phyloP scores from a whole-genome alignment of 2,329 filamentous ascomycete genomes.

The Pyricularia pennisetigena region DNA sequence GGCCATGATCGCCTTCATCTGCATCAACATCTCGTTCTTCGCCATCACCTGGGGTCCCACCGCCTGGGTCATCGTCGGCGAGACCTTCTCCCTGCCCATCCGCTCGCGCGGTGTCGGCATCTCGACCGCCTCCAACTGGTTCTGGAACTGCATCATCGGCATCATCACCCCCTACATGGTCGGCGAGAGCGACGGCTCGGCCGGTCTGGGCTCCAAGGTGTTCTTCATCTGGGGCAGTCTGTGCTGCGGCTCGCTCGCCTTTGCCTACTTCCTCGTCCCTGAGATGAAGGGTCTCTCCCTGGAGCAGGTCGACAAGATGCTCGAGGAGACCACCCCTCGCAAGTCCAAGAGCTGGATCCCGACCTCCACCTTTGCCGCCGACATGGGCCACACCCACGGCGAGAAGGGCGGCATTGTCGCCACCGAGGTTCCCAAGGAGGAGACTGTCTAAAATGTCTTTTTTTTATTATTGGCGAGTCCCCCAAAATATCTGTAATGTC shows the following conservation, averaged over 20 bases:
- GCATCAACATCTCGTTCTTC: constrained; percentile 90
- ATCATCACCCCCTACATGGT: constrained; percentile 52
- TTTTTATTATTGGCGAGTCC: background rate
- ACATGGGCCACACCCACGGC: constrained; percentile 5
- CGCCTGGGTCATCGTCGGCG: constrained; percentile 75
- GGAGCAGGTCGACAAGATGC: constrained; percentile 78
- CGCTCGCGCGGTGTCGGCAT: constrained; percentile 79
- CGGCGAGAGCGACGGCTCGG: constrained; percentile 38
- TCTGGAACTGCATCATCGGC: constrained; percentile 60
- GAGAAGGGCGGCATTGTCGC: background rate
- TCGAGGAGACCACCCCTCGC: constrained; percentile 74
- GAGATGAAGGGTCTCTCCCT: constrained; percentile 70
- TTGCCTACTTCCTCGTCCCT: constrained; percentile 64
- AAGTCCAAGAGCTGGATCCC: constrained; percentile 71
- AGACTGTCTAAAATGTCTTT: constrained; percentile 2
- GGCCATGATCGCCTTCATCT: constrained; percentile 78
- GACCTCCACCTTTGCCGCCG: constrained; percentile 53
- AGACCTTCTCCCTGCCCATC: constrained; percentile 85
- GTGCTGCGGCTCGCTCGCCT: constrained; percentile 49
- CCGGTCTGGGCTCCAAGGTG: constrained; percentile 56
- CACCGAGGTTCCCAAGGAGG: constrained; percentile 3
- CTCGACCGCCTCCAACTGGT: constrained; percentile 84
- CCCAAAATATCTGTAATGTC: background rate
- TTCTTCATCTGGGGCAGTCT: constrained; percentile 70
- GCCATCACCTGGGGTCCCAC: constrained; percentile 81